Percentiles rank a stretch among this genome's conserved stretches.
Evolutionary conservation across 805 yeast species (phyloP).

Genomic region (Candida xiaguanensis): DNA sequence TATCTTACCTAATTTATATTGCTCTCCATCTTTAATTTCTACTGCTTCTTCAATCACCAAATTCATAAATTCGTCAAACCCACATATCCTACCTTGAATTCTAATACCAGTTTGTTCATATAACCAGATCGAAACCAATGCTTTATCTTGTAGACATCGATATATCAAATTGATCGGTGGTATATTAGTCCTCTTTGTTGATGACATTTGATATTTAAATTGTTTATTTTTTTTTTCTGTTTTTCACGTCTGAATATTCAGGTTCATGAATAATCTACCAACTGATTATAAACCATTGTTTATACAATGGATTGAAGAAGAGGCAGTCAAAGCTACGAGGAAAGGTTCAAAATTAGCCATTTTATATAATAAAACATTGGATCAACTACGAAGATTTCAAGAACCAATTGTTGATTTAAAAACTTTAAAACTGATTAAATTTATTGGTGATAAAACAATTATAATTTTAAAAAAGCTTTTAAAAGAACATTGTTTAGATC

Average conservation of each 20-base stretch:
- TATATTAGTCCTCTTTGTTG: slow-evolving; percentile 42
- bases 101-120: slow-evolving; percentile 77
- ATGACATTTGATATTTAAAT: slow-evolving; percentile 6
- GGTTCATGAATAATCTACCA: neutral
- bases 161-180: slow-evolving; percentile 93
- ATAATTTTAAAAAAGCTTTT: slow-evolving; percentile 45
- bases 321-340: slow-evolving; percentile 40
- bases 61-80: slow-evolving; percentile 98
- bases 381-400: slow-evolving; percentile 43
- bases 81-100: slow-evolving; percentile 79
- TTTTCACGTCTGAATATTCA: neutral
- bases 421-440: slow-evolving; percentile 57
- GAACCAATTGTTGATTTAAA: slow-evolving; percentile 49
- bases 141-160: slow-evolving; percentile 78
- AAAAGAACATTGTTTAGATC: slow-evolving; percentile 51
- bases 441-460: slow-evolving; percentile 71
- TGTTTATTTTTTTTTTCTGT: neutral
- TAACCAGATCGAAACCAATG: slow-evolving; percentile 80
- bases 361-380: slow-evolving; percentile 55
- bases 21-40: slow-evolving; percentile 59
- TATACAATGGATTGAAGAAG: slow-evolving; percentile 56
- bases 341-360: slow-evolving; percentile 51
- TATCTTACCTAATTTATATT: slow-evolving; percentile 64
- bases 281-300: slow-evolving; percentile 33
- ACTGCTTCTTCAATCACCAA: slow-evolving; percentile 55